A percentile compares a stretch with the other conserved stretches of the same genome.
Evolutionary conservation across 768 basidiomycete species (phyloP).

Genomic region (Boletus vinaceobasis): DNA sequence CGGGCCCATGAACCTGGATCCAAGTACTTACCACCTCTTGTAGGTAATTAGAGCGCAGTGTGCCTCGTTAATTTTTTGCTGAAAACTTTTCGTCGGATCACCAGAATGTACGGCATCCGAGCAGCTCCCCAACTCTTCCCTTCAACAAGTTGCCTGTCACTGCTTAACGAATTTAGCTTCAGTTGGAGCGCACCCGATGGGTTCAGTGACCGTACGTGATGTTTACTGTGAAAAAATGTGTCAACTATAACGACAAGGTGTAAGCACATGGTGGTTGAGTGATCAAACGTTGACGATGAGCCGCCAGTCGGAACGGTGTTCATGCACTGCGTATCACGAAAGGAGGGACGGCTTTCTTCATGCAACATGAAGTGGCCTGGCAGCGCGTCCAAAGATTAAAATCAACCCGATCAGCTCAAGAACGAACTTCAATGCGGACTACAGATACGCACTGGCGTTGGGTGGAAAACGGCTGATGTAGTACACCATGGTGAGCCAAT

Average conservation of each 20-base stretch:
- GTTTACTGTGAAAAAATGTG: neutral
- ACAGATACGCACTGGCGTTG: neutral
- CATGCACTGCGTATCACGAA: neutral
- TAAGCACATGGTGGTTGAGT: neutral
- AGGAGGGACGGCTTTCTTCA: neutral
- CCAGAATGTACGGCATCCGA: slow-evolving; percentile 13
- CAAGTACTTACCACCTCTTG: neutral
- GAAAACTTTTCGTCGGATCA: neutral
- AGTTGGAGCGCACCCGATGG: neutral
- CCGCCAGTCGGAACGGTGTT: too few species aligned
- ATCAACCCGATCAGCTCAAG: neutral
- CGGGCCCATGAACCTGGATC: neutral
- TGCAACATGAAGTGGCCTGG: neutral
- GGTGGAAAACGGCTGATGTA: neutral
- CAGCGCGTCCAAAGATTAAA: neutral
- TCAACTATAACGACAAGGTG: neutral
- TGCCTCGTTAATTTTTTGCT: neutral
- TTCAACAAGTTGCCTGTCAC: neutral
- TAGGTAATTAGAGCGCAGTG: slow-evolving; percentile 2
- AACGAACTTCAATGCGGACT: neutral
- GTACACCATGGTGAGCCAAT: neutral
- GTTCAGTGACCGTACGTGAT: neutral
- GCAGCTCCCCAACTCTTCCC: neutral
- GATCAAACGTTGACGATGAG: neutral
- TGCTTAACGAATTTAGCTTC: neutral